A percentile compares a stretch with the other conserved stretches of the same genome.
phyloP scores from a whole-genome alignment of 805 yeast species.

The Millerozyma miso region DNA sequence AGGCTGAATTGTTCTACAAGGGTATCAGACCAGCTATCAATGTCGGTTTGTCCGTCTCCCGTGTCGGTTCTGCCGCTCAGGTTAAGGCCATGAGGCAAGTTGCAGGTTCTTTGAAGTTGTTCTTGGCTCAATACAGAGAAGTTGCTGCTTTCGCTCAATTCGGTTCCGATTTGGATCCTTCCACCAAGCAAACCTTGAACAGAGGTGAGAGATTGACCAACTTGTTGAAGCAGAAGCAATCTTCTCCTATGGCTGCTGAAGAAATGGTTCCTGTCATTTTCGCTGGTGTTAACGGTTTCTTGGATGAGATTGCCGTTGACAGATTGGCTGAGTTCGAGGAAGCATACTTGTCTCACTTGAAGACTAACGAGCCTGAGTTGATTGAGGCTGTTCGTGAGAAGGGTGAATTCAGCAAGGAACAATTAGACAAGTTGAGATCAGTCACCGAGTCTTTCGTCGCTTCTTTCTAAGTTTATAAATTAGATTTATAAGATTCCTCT shows the following conservation, averaged over 20 bases:
- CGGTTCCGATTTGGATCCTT: conserved; percentile 99
- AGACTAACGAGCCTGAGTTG: conserved; percentile 83
- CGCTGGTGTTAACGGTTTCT: conserved; percentile 99
- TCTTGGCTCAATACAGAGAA: conserved; percentile 99
- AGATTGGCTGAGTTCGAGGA: conserved; percentile 89
- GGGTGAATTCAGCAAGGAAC: conserved; percentile 89
- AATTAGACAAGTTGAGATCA: conserved; percentile 79
- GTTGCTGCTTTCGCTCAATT: conserved; percentile 99
- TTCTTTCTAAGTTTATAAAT: conserved; percentile 53
- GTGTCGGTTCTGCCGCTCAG: conserved; percentile 99
- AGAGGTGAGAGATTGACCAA: conserved; percentile 99
- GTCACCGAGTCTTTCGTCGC: conserved; percentile 92
- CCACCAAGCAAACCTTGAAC: conserved; percentile 96
- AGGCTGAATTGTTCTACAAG: conserved; percentile 99
- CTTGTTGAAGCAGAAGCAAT: conserved; percentile 96
- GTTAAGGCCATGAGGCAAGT: conserved; percentile 99
- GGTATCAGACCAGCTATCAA: conserved; percentile 99
- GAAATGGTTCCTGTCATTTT: conserved; percentile 97
- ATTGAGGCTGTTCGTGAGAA: conserved; percentile 77
- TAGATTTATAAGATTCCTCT: conserved; percentile 2
- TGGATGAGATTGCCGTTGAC: conserved; percentile 79
- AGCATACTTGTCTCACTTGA: conserved; percentile 87
- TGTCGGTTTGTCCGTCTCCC: conserved; percentile 99
- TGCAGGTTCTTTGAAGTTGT: conserved; percentile 99
- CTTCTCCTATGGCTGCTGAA: conserved; percentile 94